Base-by-base conservation (phyloP, 495 filamentous ascomycete species). In the Pyrenula aspistea region DNA sequence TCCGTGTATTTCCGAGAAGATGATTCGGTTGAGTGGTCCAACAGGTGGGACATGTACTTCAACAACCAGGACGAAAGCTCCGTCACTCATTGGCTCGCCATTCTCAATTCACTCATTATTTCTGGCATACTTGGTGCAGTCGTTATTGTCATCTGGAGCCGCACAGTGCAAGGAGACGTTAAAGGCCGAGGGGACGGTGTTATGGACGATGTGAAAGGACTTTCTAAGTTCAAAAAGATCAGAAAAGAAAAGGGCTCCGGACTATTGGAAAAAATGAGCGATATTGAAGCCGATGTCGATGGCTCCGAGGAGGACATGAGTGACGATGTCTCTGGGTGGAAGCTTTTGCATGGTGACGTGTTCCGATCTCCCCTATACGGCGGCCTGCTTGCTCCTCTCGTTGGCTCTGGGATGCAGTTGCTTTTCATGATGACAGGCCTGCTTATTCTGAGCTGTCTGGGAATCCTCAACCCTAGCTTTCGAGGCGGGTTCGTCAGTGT, bases 1-100 rank as follows among this genome's bases (percentile, higher is more conserved):
- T 92, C 90, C 22, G 87, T 96, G 10, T 95, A 92, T 70, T 96
- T 90, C 69, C 82, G 88, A 53, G 89, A 95, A 67, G 90, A 95
- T 55, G 78, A 83, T 20, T 79, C 76, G 49, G 76, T 95, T 55
- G 89, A 94, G 56, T 96, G 91, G 91, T 76, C 76, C 51, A 87
- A 83, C 58, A 82, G 91, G 51, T 96, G 91, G 91, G 89, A 95
- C 62, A 72, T 94, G 24, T 96, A 95, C 63, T 95, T 96, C 69
- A 88, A 87, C 55, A 91, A 95, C 65, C 88, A 92, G 65, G 87
- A 89, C 56, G 88, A 91, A 55, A 86, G 88, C 50, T 85, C 83
- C 24, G 84, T 83, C 63, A 87, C 94, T 24, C 91, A 95, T 63
- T 96, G 91, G 91, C 71, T 96, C 48, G 91, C 91, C 24, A 95